Evolutionary conservation across 2,329 filamentous ascomycete genomes (phyloP), one percentile per base, ranked within the genome.

Genomic region (Pseudofabraea citricarpa): DNA sequence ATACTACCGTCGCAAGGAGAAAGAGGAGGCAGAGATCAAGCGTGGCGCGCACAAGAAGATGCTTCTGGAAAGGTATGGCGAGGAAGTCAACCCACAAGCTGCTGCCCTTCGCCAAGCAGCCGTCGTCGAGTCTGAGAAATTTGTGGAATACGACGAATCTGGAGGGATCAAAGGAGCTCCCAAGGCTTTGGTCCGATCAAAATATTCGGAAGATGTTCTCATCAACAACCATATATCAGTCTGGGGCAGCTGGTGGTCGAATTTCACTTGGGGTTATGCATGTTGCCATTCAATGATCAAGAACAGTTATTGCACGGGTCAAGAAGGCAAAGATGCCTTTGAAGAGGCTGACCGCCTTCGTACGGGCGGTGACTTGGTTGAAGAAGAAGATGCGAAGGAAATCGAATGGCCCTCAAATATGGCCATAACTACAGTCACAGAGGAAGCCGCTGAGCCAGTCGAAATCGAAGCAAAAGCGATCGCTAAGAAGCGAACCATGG

Each of bases 191-290:
- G 85, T 84, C 40, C 91, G 87, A 63, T 95, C 89, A 31, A 97
- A 96, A 62, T 98, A 98, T 59, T 68, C 83, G 4, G 93, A 98
- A 60, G 89, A 98, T 57, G 74, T 96, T 1, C 70, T 86, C 42
- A 77, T 85, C 62, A 91, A 95, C 70, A 98, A 98, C 59, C 93
- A 98, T 67, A 89, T 81, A 3, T 84, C 85, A 0, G 84, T 95
- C 3, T 98, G 90, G 87, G 93, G 93, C 38, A 95, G 90, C 58
- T 98, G 93, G 93, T 98, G 93, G 93, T 79, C 82, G 41, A 83
- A 88, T 59, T 97, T 96, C 68, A 79, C 85, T 65, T 98, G 93
- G 93, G 93, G 93, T 1, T 98, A 95, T 65, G 79, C 87, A 18
- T 98, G 93, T 65, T 98, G 93, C 70, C 90, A 94, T 63, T 95